A percentile compares a stretch with the other conserved stretches of the same genome.
Conservation (phyloP, 1,139 yeast species). For the Hansenula lynferdii region DNA sequence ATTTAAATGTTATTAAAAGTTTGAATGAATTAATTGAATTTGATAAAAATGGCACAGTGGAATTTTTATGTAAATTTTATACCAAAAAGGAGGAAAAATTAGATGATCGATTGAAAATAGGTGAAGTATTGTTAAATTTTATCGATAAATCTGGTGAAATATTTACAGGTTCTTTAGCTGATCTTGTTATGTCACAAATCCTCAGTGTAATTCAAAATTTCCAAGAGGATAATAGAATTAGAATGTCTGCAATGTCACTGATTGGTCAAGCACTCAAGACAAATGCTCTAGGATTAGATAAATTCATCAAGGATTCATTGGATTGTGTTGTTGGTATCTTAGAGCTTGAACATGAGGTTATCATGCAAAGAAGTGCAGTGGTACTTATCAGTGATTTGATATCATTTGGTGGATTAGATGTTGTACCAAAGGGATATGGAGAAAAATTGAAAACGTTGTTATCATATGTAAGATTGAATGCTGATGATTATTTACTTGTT, state of each 20-base stretch:
- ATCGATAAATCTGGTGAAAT: slow-evolving; percentile 46
- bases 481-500: slow-evolving; percentile 51
- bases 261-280: slow-evolving; percentile 63
- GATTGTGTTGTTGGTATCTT: slow-evolving; percentile 78
- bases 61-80: slow-evolving; percentile 40
- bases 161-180: slow-evolving; percentile 37
- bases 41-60: slow-evolving; percentile 36
- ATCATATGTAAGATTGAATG: slow-evolving; percentile 41
- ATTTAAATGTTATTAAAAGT: slow-evolving; percentile 78
- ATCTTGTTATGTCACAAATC: slow-evolving; percentile 29
- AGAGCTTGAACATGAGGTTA: slow-evolving; percentile 43
- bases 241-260: slow-evolving; percentile 86
- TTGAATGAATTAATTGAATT: slow-evolving; percentile 52
- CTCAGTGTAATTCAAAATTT: slow-evolving; percentile 24
- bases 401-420: slow-evolving; percentile 36
- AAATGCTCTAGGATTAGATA: slow-evolving; percentile 50
- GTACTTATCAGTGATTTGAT: slow-evolving; percentile 64
- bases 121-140: slow-evolving; percentile 70
- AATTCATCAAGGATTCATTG: slow-evolving; percentile 47
- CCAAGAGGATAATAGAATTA: slow-evolving; percentile 48
- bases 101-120: slow-evolving; percentile 69
- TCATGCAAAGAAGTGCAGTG: slow-evolving; percentile 70
- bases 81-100: slow-evolving; percentile 24
- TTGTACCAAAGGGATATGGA: slow-evolving; percentile 46
- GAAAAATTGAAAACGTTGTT: slow-evolving; percentile 36